A percentile compares a stretch with the other conserved stretches of the same genome.
Evolutionary conservation across 78 protist genomes (phyloP).

Genomic region (Trichosphaerium sp.): DNA sequence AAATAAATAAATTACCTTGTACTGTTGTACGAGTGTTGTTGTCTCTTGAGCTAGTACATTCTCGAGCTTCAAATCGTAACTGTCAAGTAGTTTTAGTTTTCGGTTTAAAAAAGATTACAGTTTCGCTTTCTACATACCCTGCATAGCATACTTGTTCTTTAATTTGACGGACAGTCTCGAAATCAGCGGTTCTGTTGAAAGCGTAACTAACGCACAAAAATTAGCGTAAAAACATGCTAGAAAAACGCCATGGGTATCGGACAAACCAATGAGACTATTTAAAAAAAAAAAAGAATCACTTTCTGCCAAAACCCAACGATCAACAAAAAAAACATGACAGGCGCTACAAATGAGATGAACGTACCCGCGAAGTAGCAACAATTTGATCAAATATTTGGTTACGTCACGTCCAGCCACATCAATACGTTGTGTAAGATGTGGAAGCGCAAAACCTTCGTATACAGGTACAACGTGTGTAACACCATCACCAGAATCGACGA

Average conservation of each 20-base stretch:
- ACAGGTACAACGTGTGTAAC: conserved; percentile 99
- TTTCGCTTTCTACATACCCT: conserved; percentile 36
- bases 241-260: too few species aligned
- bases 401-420: conserved; percentile 95
- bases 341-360: too few species aligned
- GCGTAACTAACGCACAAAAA: too few species aligned
- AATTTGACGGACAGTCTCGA: conserved; percentile 93
- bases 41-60: conserved; percentile 87
- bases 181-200: conserved; percentile 96
- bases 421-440: conserved; percentile 78
- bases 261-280: too few species aligned
- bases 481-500: conserved; percentile 99
- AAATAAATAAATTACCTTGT: conserved; percentile 9
- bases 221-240: too few species aligned
- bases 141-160: conserved; percentile 97
- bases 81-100: too few species aligned
- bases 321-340: not conserved
- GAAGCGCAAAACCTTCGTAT: conserved; percentile 87
- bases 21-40: conserved; percentile 80
- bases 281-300: too few species aligned
- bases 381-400: conserved; percentile 84
- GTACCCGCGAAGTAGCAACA: conserved; percentile 84
- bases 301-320: too few species aligned
- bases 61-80: conserved; percentile 82
- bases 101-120: conserved; percentile 1